A percentile compares a stretch with the other conserved stretches of the same genome.
Conservation (phyloP, 768 basidiomycete species). For the Sarcodon aspratus region DNA sequence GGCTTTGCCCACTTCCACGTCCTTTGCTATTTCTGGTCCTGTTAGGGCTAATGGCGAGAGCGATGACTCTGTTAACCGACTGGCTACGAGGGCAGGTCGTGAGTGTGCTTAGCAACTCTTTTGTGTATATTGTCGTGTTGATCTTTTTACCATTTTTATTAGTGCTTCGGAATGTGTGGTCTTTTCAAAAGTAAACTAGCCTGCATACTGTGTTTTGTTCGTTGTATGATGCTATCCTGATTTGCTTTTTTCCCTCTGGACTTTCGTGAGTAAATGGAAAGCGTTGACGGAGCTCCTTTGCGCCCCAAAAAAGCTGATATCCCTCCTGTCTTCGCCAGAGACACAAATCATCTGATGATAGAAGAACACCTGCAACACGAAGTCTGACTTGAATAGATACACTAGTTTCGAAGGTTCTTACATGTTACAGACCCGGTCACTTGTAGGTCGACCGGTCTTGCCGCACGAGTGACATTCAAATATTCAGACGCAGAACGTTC, state of each 20-base stretch:
- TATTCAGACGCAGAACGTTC: too few species aligned
- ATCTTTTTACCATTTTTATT: conserved; percentile 4
- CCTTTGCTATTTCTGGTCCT: conserved; percentile 90
- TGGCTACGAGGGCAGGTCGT: conserved; percentile 94
- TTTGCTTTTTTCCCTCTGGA: not conserved
- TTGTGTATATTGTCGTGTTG: not conserved
- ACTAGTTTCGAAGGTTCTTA: too few species aligned
- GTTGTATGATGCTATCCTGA: not conserved
- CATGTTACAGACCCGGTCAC: too few species aligned
- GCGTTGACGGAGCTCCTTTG: not conserved
- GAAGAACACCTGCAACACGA: too few species aligned
- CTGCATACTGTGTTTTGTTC: not conserved
- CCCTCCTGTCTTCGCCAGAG: too few species aligned
- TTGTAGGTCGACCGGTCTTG: too few species aligned
- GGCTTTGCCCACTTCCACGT: conserved; percentile 68
- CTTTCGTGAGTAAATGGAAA: not conserved
- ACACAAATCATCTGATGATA: too few species aligned
- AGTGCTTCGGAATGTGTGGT: conserved; percentile 98
- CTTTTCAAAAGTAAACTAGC: conserved; percentile 73
- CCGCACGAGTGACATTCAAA: too few species aligned
- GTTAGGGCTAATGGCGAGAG: conserved; percentile 93
- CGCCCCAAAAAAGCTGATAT: too few species aligned
- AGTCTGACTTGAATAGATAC: too few species aligned
- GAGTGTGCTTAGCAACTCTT: conserved; percentile 25
- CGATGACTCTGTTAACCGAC: conserved; percentile 92